Percentiles rank a stretch among this genome's conserved stretches.
Conservation (phyloP, 768 basidiomycete genomes). For the Sarcomyxa edulis region DNA sequence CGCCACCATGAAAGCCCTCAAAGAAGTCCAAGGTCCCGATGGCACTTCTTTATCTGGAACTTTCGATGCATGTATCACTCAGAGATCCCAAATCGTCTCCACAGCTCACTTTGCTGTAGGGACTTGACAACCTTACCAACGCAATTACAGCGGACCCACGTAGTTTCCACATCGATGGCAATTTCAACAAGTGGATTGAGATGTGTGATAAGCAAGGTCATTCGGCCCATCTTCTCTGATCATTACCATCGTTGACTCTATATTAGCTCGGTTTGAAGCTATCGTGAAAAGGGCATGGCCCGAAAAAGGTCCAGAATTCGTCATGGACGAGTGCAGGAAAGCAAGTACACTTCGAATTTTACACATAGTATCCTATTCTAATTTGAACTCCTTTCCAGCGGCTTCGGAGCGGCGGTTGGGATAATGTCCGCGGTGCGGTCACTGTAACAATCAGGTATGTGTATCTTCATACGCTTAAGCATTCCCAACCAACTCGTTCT, state of each 20-base stretch:
- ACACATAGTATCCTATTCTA: too few relatives aligned
- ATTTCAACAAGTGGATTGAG: slow-evolving; percentile 23
- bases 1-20: slow-evolving; percentile 17
- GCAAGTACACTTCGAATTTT: too few relatives aligned
- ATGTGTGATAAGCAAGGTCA: slow-evolving; percentile 33
- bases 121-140: too few relatives aligned
- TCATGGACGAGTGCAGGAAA: neutral
- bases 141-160: too few relatives aligned
- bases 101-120: too few relatives aligned
- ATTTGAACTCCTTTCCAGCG: too few relatives aligned
- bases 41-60: too few relatives aligned
- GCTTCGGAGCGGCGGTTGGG: slow-evolving; percentile 15
- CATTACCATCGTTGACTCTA: too few relatives aligned
- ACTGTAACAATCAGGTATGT: slow-evolving; percentile 31
- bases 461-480: neutral
- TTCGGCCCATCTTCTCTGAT: neutral
- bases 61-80: too few relatives aligned
- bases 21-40: neutral
- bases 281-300: neutral
- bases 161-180: neutral
- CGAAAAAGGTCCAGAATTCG: neutral
- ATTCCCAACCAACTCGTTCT: neutral
- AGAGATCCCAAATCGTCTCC: too few relatives aligned
- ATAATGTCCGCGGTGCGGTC: slow-evolving; percentile 27
- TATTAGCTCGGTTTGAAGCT: slow-evolving; percentile 1